Conservation (phyloP, 495 filamentous ascomycete genomes). For the Niebla homalea region DNA sequence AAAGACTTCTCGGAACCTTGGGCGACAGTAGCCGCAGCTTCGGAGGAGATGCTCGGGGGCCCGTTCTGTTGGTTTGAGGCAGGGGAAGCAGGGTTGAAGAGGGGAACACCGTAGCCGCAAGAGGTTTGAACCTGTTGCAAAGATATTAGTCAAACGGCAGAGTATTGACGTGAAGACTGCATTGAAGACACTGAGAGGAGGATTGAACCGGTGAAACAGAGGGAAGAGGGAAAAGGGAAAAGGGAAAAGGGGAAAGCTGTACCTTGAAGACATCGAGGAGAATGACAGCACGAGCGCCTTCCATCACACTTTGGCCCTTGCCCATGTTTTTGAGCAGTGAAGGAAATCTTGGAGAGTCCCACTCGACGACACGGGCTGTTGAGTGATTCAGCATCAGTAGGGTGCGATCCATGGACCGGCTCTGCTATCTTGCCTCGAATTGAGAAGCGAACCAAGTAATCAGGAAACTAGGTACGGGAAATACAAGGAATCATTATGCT, state of each 20-base stretch:
- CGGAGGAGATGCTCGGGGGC: slow-evolving; percentile 1
- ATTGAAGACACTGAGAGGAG: not conserved
- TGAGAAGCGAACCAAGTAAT: too few species aligned
- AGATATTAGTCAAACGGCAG: not conserved
- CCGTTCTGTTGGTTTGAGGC: slow-evolving; percentile 5
- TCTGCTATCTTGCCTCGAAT: too few species aligned
- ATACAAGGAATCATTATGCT: too few species aligned
- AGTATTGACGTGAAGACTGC: not conserved
- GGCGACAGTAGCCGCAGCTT: slow-evolving; percentile 14
- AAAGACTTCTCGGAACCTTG: not conserved
- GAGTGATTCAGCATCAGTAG: too few species aligned
- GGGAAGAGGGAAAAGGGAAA: not conserved
- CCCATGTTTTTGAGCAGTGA: slow-evolving; percentile 27
- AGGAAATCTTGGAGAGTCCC: slow-evolving; percentile 32
- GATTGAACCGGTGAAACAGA: too few species aligned
- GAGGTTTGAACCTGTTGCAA: slow-evolving; percentile 37
- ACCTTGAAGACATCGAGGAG: slow-evolving; percentile 55
- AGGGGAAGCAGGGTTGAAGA: slow-evolving; percentile 18
- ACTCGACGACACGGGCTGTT: slow-evolving; percentile 39
- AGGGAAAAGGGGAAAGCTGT: slow-evolving; percentile 13
- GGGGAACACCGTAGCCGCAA: slow-evolving; percentile 45
- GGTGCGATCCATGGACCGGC: too few species aligned
- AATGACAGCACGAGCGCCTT: slow-evolving; percentile 48
- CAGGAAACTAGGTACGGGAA: too few species aligned
- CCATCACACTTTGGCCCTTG: slow-evolving; percentile 24